Percentiles rank a stretch among this genome's conserved stretches.
Evolutionary conservation across 768 basidiomycete species (phyloP).

Genomic region (Fistulinella prunicolor): DNA sequence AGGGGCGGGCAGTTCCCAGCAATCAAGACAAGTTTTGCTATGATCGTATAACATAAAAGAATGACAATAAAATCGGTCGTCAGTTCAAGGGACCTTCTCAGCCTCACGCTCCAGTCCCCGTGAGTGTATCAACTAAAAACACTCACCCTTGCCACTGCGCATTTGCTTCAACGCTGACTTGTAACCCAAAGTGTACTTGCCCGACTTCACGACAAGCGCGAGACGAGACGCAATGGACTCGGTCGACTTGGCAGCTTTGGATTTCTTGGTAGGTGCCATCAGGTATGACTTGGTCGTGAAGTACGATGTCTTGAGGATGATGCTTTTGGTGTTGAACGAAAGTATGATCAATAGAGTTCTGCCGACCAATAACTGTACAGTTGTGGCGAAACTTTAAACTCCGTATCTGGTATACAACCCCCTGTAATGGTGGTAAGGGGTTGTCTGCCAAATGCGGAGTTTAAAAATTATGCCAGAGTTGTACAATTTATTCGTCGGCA

Average conservation of each 20-base stretch:
- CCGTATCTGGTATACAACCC: slow-evolving; percentile 17
- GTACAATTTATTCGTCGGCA: no score
- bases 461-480: no score
- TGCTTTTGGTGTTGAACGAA: slow-evolving; percentile 4
- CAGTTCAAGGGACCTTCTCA: slow-evolving; percentile 97
- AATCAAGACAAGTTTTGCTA: slow-evolving; percentile 98
- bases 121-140: slow-evolving; percentile 41
- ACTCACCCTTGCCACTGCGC: slow-evolving; percentile 95
- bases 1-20: slow-evolving; percentile 99
- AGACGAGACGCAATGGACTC: slow-evolving; percentile 93
- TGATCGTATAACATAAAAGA: slow-evolving; percentile 11
- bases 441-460: no score
- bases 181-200: slow-evolving; percentile 96
- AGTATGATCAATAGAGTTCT: slow-evolving; percentile 11
- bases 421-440: no score
- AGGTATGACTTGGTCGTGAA: slow-evolving; percentile 23
- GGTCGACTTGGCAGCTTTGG: slow-evolving; percentile 88
- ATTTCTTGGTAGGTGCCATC: slow-evolving; percentile 96
- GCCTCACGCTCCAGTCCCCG: slow-evolving; percentile 97
- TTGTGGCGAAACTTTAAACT: slow-evolving; percentile 22
- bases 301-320: slow-evolving; percentile 15
- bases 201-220: slow-evolving; percentile 97
- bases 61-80: slow-evolving; percentile 35
- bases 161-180: slow-evolving; percentile 98
- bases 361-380: slow-evolving; percentile 30